Base-by-base conservation (phyloP, 352 stramenopile genomes). In the Globisporangium lucens region DNA sequence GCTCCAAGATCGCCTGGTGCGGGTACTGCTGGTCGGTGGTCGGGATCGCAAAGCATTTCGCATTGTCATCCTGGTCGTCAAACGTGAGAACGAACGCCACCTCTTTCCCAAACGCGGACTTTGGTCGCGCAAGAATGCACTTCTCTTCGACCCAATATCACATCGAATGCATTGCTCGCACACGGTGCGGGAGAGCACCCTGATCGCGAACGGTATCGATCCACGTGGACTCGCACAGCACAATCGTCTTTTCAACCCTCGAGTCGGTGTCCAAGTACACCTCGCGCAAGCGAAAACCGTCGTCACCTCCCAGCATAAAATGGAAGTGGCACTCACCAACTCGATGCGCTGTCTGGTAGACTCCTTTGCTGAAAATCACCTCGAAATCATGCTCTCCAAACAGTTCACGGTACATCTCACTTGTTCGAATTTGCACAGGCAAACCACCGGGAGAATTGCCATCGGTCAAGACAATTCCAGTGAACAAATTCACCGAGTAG, bases 331-430 rank as follows among this genome's bases (percentile, higher is more conserved):
- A 71, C 7, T 61, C 67, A 15, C 66, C 72, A 43, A 73, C 67
- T 9, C 51, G 63, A 8, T 68, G 41, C 27, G 69, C 62, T 0
- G 78, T 83, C n/a, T 62, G 61, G 13, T 79, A 78, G 33, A 80
- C 65, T 13, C 69, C 71, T 55, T 75, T 73, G 0, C 33, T 33
- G 27, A 52, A 65, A 7, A 64, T 75, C 0, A 88, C 80, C 70
- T 88, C 78, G 58, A 89, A 89, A 20, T 90, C 79, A 29, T 67
- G 60, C 0, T 63, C 55, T 3, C 73, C 66, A 64, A 90, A 90
- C 2, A 89, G 49, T n/a, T 61, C 59, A 8, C 47, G 41, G 53
- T 84, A 89, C 10, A 53, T 56, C 22, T 74, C 3, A 15, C 82
- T 63, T 0, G 62, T 0, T 10, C 75, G 72, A 60, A 89, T 85